Evolutionary conservation across 1,284 basidiomycete genomes (phyloP).

Genomic region (Heterobasidion parviporum): DNA sequence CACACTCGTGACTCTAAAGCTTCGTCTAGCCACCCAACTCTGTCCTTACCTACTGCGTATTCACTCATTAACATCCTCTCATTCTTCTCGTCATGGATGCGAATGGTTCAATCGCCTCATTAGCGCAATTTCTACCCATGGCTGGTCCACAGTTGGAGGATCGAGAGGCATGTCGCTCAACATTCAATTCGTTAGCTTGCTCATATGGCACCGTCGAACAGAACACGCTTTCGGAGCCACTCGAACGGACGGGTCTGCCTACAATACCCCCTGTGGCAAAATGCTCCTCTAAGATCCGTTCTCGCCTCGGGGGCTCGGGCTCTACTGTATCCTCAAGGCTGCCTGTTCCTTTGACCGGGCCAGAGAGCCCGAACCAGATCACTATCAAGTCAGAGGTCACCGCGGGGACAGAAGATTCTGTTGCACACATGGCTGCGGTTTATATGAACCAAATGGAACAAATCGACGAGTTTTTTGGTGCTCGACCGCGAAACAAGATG

Average conservation of each 20-base stretch:
- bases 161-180: too few species aligned
- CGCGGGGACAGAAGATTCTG: neutral
- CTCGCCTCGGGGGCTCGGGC: neutral
- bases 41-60: too few species aligned
- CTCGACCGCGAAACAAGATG: neutral
- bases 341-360: neutral
- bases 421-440: neutral
- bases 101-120: too few species aligned
- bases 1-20: too few species aligned
- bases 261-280: neutral
- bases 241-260: neutral
- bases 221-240: neutral
- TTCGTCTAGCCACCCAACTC: too few species aligned
- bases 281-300: neutral
- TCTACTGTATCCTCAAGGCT: neutral
- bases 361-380: neutral
- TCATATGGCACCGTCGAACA: neutral
- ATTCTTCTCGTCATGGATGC: too few species aligned
- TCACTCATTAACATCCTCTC: too few species aligned
- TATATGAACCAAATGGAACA: neutral
- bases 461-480: constrained; percentile 1
- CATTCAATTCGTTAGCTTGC: too few species aligned
- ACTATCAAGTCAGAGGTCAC: neutral
- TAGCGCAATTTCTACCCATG: too few species aligned
- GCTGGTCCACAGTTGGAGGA: too few species aligned